These are phyloP conservation scores for Marchantia paleacea DNA, from an alignment of 225 moss, liverwort and hornwort genomes.

Conservation along the genomic window DNA sequence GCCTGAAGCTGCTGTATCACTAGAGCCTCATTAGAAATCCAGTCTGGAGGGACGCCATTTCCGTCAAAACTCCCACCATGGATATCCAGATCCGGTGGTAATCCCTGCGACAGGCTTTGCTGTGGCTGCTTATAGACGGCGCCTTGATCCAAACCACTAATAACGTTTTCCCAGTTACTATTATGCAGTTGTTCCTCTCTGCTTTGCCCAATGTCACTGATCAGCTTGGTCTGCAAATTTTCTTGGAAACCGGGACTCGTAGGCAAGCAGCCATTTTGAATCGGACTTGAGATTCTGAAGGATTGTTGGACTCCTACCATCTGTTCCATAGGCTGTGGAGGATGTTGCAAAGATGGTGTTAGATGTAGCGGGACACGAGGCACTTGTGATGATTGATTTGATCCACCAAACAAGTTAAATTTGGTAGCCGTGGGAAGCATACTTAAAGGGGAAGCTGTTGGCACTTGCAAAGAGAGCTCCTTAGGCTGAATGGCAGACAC, in stretches of 20 bases:
- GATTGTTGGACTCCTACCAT: conserved; percentile 8
- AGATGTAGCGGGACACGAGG: not conserved
- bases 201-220: not conserved
- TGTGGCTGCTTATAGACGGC: not conserved
- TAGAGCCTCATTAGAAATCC: not conserved
- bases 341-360: conserved; percentile 12
- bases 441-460: not conserved
- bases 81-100: not conserved
- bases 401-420: not conserved
- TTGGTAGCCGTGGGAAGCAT: not conserved
- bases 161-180: not conserved
- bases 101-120: not conserved
- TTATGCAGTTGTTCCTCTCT: not conserved
- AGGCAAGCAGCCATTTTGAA: not conserved
- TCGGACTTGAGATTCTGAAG: not conserved
- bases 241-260: not conserved
- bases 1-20: conserved; percentile 14
- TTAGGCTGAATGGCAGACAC: not conserved
- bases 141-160: not conserved
- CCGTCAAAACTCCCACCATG: not conserved
- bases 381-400: conserved; percentile 4
- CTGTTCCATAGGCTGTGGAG: conserved; percentile 8
- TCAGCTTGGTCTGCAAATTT: not conserved
- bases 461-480: conserved; percentile 4
- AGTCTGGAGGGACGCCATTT: not conserved